Evolutionary conservation across 2,329 filamentous ascomycete species (phyloP), one percentile per base, ranked within the genome.

Genomic region (Nemania diffusa): DNA sequence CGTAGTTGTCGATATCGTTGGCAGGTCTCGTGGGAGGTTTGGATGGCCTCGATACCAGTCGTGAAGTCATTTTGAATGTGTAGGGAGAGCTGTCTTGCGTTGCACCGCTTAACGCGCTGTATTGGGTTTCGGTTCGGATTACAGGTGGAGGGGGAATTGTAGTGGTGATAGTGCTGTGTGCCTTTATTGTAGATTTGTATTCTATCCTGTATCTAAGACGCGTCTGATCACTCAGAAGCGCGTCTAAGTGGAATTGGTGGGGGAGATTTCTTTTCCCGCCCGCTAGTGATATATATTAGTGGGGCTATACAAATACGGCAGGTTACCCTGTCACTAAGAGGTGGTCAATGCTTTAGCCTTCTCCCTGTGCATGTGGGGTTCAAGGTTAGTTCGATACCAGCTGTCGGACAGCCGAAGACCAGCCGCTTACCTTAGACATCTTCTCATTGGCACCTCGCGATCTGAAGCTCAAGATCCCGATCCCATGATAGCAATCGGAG

Each of bases 1-100:
- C 90, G 76, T 95, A 95, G 73, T 94, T 88, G 73, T 96, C 91
- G 9, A 97, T 83, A 57, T 90, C 89, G 68, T 92, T 88, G 29
- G 90, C 80, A 26, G 87, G 84, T 61, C 86, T 82, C 3, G 80
- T 72, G 55, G 66, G 52, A 6, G 69, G 60, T 27, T 63, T 55
- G 0, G 72, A 57, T 32, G 67, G 64, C 44, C 68, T 73, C 3
- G 71, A 63, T 13, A 48, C 56, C 22, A 72, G 64, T 65, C 70
- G 73, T 11, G 78, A 67, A 26, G 78, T 71, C 77, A 79, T 79
- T 11, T 62, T 37, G 62, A 42, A 48, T 40, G 11, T 40, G 37
- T 40, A 15, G 15, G 11, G 17, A n/a, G n/a, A n/a, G n/a, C n/a
- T n/a, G n/a, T n/a, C n/a, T n/a, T n/a, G n/a, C n/a, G n/a, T n/a